Evolutionary conservation across 495 filamentous ascomycete species (phyloP), one percentile per base, ranked within the genome.

Genomic region (Lophiostoma macrostomum): DNA sequence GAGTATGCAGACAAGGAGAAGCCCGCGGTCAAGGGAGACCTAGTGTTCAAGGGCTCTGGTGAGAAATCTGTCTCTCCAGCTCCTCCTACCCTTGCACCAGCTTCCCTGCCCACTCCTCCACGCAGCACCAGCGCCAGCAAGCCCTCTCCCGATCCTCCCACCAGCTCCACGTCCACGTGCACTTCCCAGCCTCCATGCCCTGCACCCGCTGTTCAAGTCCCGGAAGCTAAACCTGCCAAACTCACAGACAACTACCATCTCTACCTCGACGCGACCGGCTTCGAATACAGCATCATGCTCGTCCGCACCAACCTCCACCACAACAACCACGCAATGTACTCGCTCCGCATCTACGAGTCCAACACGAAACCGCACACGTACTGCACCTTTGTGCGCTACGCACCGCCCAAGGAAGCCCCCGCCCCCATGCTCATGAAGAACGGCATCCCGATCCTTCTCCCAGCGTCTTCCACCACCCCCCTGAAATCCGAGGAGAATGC

Each of bases 311-410:
- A 73, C 58, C 44, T 70, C 18, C 30, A 47, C 5, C 42, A 46
- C 20, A 75, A 76, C 64, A 64, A 43, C 22, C 71, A 69, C 30
- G 65, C 74, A 45, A 67, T 66, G 34, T 69, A 64, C 53, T 50
- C 53, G 11, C 58, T 77, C 24, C 73, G 68, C 35, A 68, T 77
- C 50, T 84, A 74, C 59, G 74, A 81, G 58, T 71, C 75, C 0
- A 67, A 74, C 53, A 54, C 69, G 6, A 35, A 61, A 4, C 79
- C 79, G 1, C 66, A 70, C 44, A 67, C 62, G 13, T 85, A 82
- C 62, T 54, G 55, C 30, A 63, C 51, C 58, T 35, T 61, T 35
- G 46, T 64, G 13, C 60, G 50, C 30, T 60, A 61, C 55, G 30
- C 49, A 14, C 56, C 64, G 8, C 49, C 41, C 27, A 20, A 11